Evolutionary conservation across 2,329 filamentous ascomycete genomes (phyloP).

Genomic region (Fonsecaea nubica): DNA sequence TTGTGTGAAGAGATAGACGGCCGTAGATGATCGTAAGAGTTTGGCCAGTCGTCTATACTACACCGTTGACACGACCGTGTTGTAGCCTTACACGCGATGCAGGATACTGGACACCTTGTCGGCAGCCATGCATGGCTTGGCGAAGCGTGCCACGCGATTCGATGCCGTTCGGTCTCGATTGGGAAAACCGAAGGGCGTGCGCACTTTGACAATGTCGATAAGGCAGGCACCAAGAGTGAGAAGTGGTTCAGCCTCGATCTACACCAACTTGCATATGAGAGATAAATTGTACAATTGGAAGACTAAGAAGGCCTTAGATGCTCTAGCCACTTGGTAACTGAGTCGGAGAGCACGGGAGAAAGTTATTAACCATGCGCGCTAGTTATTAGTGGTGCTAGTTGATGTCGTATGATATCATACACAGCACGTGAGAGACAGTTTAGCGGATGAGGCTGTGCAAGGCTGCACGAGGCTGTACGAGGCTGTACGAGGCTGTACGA

Average conservation of each 20-base stretch:
- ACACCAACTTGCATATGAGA: neutral
- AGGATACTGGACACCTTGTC: conserved; percentile 15
- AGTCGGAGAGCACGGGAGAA: neutral
- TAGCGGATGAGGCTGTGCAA: too few relatives aligned
- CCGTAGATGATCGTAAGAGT: neutral
- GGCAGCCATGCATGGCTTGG: conserved; percentile 25
- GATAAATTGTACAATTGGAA: neutral
- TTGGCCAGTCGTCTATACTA: neutral
- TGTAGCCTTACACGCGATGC: neutral
- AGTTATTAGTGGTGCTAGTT: neutral
- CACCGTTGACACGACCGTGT: neutral
- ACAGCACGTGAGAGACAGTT: neutral
- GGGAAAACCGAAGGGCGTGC: conserved; percentile 20
- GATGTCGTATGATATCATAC: neutral
- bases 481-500: neutral
- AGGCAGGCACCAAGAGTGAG: neutral
- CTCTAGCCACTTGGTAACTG: neutral
- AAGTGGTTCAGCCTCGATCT: neutral
- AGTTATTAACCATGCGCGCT: neutral
- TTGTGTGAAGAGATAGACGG: neutral
- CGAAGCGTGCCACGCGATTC: conserved; percentile 27
- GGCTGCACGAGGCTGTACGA: neutral
- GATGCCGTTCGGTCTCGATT: conserved; percentile 15
- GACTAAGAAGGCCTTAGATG: neutral
- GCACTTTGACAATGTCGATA: conserved; percentile 6